Conservation (phyloP, 225 moss, liverwort and hornwort genomes). For the Rhytidiadelphus loreus region DNA sequence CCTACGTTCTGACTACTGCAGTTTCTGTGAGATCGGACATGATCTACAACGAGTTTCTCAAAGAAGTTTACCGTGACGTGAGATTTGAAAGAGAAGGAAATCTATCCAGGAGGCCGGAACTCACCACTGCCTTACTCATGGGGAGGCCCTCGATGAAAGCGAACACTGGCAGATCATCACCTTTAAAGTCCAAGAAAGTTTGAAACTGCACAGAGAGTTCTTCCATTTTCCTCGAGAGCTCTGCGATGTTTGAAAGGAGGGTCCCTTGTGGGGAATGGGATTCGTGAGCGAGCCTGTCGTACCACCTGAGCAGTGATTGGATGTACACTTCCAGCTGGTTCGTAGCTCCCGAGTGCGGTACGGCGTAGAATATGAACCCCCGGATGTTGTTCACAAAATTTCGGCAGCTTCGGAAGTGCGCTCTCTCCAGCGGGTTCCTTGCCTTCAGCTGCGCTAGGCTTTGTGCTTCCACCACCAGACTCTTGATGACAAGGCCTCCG, state of each 20-base stretch:
- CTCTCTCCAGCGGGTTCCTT: not conserved
- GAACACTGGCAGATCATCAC: not conserved
- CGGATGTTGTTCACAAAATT: not conserved
- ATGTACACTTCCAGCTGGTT: not conserved
- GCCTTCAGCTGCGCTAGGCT: not conserved
- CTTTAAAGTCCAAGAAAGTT: not conserved
- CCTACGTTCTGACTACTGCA: not conserved
- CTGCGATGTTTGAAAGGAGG: not conserved
- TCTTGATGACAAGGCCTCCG: not conserved
- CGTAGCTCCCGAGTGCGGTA: not conserved
- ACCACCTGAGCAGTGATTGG: not conserved
- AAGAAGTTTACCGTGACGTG: not conserved
- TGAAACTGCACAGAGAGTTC: not conserved
- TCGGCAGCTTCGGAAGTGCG: not conserved
- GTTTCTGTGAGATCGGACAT: not conserved
- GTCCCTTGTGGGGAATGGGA: not conserved
- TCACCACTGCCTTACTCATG: not conserved
- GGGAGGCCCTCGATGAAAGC: not conserved
- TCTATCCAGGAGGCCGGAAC: not conserved
- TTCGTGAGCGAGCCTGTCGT: not conserved
- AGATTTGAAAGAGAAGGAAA: not conserved
- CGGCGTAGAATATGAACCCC: not conserved
- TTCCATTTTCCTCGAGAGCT: not conserved
- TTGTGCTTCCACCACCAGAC: not conserved
- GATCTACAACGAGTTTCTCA: not conserved